Base-by-base conservation (phyloP, 805 yeast genomes). In the Spathaspora arborariae region DNA sequence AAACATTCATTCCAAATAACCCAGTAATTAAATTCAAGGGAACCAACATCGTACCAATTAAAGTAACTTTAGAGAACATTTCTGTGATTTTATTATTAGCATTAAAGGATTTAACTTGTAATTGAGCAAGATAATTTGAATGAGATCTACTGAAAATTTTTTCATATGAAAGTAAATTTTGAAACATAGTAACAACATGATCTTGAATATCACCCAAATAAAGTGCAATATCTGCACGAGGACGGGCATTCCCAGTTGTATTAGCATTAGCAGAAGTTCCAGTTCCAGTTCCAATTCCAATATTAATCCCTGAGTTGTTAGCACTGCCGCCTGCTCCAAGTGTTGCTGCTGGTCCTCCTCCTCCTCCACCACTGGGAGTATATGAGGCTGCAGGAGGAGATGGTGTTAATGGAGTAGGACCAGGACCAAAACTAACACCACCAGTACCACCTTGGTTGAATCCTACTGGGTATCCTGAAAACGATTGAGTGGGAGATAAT, bases 191-290 rank as follows among this genome's bases (percentile, higher is more conserved):
- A 48, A 91, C 83, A 58, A 92, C 86, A 78, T 91, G 98, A 75
- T 91, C 97, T 68, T 90, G 97, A 61, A 91, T 91, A 80, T 91
- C 98, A 47, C 97, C 97, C 51, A 91, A 68, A 64, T 88, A 92
- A 52, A 91, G 74, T 0, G 96, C 96, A 67, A 91, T 91, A 58
- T 92, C 97, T 21, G 86, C 92, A 58, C 95, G 78, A 44, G 97
- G 96, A 56, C 82, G 73, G 1, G 69, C 65, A 10, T 60, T 60
- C 33, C 56, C 56, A 21, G 47, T 54, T 54, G 39, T 24, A 19
- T 22, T 40, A 20, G 42, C 6, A 4, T 30, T 34, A 48, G 35
- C 19, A 47, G 49, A 39, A 44, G 30, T 18, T 41, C 37, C 10
- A 41, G 36, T 19, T 35, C 39, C 5, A n/a, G 20, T 52, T 58